Evolutionary conservation across 331 rosid species (phyloP), one percentile per base, ranked within the genome.

Genomic region (Malus hybrid): DNA sequence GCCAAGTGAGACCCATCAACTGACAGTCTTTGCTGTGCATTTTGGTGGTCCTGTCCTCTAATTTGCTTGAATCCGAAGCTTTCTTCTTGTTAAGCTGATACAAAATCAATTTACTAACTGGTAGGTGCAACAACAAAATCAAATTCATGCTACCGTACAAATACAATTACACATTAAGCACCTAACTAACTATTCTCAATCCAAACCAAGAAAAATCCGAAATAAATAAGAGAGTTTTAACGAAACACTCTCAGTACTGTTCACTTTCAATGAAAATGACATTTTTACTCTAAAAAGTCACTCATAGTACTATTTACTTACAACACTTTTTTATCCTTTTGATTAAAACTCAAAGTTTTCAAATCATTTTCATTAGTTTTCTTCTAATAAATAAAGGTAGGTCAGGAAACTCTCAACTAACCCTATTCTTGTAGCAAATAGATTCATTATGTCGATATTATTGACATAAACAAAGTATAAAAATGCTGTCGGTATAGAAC

Each of bases 1-100:
- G 98, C 98, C 98, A 94, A 24, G 97, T 94, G 70, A 94, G 82
- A 52, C 98, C 97, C 98, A 94, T 94, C 28, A 91, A 84, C 67
- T 88, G 87, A 71, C 97, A 94, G 63, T 88, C 98, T 81, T 85
- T 88, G 87, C 82, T 82, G 80, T 88, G 98, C 83, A 94, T 94
- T 78, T 91, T 94, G 65, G 93, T 86, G 88, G 95, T 87, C 88
- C 98, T 91, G 74, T 89, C 88, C 68, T 85, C 94, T 58, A 77
- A 46, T 76, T 88, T 90, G 93, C 97, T 94, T 90, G 95, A 74
- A 70, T 88, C 86, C 75, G 86, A 91, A 84, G 95, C 44, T 66
- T 81, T 75, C 82, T 89, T 86, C 80, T 87, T 87, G 93, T 87
- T 90, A 78, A 94, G 97, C 98, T 94, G 93, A 46, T 77, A 77